A percentile compares a stretch with the other conserved stretches of the same genome.
Evolutionary conservation across 306 rosid species (phyloP).

Genomic region (Vicia sativa): DNA sequence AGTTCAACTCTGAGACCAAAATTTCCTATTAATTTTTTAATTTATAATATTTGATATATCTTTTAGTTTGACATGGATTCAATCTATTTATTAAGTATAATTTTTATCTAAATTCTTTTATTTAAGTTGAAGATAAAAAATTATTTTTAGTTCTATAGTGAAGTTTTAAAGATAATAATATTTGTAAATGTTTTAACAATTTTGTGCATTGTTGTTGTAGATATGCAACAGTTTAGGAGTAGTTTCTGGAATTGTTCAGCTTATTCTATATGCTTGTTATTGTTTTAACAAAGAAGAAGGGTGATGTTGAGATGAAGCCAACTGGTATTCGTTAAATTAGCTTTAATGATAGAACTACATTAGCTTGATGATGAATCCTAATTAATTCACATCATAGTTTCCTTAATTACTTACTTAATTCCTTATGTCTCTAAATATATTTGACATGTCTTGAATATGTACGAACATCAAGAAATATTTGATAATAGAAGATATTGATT

Average conservation of each 20-base stretch:
- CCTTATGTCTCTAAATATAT: neutral
- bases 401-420: neutral
- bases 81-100: no score
- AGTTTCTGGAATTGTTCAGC: constrained; percentile 57
- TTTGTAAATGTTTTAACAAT: neutral
- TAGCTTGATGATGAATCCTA: neutral
- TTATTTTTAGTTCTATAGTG: no score
- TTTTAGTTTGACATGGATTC: no score
- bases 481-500: no score
- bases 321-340: constrained; percentile 42
- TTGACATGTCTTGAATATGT: no score
- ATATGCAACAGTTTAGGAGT: constrained; percentile 71
- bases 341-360: neutral
- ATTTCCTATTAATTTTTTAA: no score
- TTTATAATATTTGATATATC: no score
- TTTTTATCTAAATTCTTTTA: no score
- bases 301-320: constrained; percentile 30
- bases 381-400: neutral
- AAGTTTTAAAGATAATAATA: no score
- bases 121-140: no score
- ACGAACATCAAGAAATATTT: no score
- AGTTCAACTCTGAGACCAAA: no score
- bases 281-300: constrained; percentile 16
- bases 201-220: constrained; percentile 43
- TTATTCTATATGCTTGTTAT: constrained; percentile 52